These are phyloP conservation scores for Puccinia coronata DNA, from an alignment of 1,284 basidiomycete genomes.

Conservation along the genomic window DNA sequence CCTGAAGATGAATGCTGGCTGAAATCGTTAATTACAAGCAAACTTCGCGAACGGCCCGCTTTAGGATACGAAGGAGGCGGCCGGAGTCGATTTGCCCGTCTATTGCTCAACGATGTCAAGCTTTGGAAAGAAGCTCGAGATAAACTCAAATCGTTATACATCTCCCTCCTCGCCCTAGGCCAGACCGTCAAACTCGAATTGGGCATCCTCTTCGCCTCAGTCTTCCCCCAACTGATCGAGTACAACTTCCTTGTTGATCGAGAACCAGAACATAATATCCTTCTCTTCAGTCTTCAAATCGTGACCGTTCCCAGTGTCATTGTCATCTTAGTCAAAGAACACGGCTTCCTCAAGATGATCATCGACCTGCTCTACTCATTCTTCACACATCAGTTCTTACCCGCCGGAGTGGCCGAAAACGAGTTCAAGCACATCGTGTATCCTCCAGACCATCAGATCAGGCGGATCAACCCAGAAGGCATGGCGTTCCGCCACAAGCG, in stretches of 20 bases:
- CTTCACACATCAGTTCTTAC: constrained; percentile 77
- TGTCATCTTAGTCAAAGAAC: constrained; percentile 72
- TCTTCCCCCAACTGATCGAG: constrained; percentile 84
- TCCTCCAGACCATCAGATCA: constrained; percentile 56
- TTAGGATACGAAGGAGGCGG: constrained; percentile 43
- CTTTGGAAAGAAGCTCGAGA: constrained; percentile 81
- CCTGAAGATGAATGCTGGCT: constrained; percentile 67
- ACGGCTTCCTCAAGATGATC: constrained; percentile 73
- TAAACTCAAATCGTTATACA: constrained; percentile 78
- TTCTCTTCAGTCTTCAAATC: constrained; percentile 84
- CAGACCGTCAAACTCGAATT: constrained; percentile 75
- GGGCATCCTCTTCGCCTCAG: constrained; percentile 76
- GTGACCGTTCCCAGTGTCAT: constrained; percentile 85
- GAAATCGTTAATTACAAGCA: constrained; percentile 35
- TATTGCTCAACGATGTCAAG: constrained; percentile 75
- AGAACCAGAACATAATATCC: constrained; percentile 81
- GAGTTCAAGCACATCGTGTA: constrained; percentile 68
- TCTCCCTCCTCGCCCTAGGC: constrained; percentile 72
- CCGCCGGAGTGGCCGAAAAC: constrained; percentile 56
- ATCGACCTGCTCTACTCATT: constrained; percentile 79
- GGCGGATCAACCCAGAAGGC: constrained; percentile 71
- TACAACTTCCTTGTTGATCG: constrained; percentile 86
- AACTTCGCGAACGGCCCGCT: constrained; percentile 36
- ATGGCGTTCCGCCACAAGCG: constrained; percentile 88
- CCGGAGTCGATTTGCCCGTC: constrained; percentile 67